A percentile compares a stretch with the other conserved stretches of the same genome.
Evolutionary conservation across 495 filamentous ascomycete species (phyloP).

Genomic region (Xylaria palmicola): DNA sequence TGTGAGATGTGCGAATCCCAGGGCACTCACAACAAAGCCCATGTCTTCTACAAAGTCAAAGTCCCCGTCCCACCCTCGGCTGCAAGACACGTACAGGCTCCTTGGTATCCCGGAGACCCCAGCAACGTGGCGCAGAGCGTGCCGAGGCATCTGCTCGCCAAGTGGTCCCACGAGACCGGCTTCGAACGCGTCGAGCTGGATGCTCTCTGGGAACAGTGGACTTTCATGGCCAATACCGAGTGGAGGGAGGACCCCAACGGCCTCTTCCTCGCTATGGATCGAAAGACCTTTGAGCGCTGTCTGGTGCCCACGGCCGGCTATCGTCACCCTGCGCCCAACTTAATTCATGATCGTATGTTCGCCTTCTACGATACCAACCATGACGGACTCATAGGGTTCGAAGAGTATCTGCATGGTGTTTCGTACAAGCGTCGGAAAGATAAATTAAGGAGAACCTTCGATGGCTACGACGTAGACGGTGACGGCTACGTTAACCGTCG

Average conservation of each 20-base stretch:
- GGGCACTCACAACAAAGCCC: slow-evolving; percentile 83
- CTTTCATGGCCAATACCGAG: slow-evolving; percentile 81
- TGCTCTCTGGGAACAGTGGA: slow-evolving; percentile 95
- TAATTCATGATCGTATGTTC: slow-evolving; percentile 95
- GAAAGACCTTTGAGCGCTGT: slow-evolving; percentile 85
- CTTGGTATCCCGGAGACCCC: slow-evolving; percentile 91
- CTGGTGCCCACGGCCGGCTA: slow-evolving; percentile 80
- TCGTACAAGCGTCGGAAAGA: slow-evolving; percentile 78
- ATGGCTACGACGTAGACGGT: slow-evolving; percentile 85
- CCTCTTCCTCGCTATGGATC: slow-evolving; percentile 80
- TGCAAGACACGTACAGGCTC: slow-evolving; percentile 63
- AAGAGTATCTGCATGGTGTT: slow-evolving; percentile 85
- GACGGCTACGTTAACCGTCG: slow-evolving; percentile 86
- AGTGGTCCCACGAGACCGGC: slow-evolving; percentile 66
- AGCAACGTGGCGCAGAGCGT: slow-evolving; percentile 59
- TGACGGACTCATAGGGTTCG: slow-evolving; percentile 88
- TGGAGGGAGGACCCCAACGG: slow-evolving; percentile 80
- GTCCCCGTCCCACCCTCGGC: slow-evolving; percentile 48
- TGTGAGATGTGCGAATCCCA: slow-evolving; percentile 87
- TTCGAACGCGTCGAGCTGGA: slow-evolving; percentile 84
- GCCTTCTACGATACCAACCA: slow-evolving; percentile 90
- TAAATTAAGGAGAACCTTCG: slow-evolving; percentile 72
- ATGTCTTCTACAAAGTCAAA: slow-evolving; percentile 87
- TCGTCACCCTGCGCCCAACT: slow-evolving; percentile 73
- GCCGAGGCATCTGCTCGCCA: slow-evolving; percentile 58